These are phyloP conservation scores for Talaromyces marneffei DNA, from an alignment of 2,329 filamentous ascomycete species.

Conservation along the genomic window DNA sequence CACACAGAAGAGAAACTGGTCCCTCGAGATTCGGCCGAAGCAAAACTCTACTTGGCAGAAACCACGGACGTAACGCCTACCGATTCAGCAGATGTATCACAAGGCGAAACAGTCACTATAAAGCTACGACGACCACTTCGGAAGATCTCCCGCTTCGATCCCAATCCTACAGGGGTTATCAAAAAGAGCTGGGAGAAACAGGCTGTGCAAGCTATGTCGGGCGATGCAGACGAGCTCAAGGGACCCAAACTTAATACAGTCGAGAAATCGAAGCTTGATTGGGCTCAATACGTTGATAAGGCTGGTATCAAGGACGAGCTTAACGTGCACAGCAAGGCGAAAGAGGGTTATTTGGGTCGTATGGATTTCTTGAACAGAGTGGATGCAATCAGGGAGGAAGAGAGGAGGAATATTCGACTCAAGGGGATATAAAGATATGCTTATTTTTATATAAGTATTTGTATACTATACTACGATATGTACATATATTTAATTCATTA, in stretches of 20 bases:
- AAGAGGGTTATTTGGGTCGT: constrained; percentile 55
- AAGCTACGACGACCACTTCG: constrained; percentile 36
- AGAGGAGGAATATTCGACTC: constrained; percentile 48
- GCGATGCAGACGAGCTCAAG: constrained; percentile 32
- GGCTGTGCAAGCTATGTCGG: constrained; percentile 19
- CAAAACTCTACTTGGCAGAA: constrained; percentile 46
- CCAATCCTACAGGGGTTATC: constrained; percentile 39
- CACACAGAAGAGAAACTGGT: constrained; percentile 51
- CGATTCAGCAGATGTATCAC: constrained; percentile 20
- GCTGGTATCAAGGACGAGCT: constrained; percentile 58
- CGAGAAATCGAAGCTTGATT: constrained; percentile 60
- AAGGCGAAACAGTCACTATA: constrained; percentile 18
- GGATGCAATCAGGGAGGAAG: constrained; percentile 52
- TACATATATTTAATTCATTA: constrained; percentile 12
- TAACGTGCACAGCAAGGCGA: constrained; percentile 56
- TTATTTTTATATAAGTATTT: background rate
- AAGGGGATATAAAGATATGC: constrained; percentile 29
- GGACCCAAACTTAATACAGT: constrained; percentile 60
- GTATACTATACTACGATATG: constrained; percentile 12
- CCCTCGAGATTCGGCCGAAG: constrained; percentile 50
- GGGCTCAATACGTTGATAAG: constrained; percentile 58
- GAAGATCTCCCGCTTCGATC: constrained; percentile 43
- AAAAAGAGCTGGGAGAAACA: constrained; percentile 42
- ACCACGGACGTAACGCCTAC: constrained; percentile 32
- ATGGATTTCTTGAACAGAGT: constrained; percentile 59